Percentiles rank a stretch among this genome's conserved stretches.
phyloP scores from a whole-genome alignment of 257 asterid species.

The Solanum tarapatanum region DNA sequence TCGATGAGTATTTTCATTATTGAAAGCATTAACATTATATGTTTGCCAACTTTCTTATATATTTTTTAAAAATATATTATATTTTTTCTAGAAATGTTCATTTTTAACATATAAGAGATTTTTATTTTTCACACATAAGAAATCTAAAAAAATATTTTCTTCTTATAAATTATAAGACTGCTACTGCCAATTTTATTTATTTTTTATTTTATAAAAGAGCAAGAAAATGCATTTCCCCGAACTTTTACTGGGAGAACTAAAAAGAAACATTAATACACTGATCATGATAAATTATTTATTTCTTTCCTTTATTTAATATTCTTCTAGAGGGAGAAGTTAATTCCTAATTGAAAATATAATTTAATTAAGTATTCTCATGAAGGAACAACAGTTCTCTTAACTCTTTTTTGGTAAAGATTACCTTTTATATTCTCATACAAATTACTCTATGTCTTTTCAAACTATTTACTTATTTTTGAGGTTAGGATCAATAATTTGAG shows the following conservation, averaged over 20 bases:
- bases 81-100: too few relatives aligned
- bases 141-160: too few relatives aligned
- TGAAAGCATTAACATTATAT: not conserved
- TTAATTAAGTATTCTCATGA: not conserved
- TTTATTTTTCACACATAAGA: not conserved
- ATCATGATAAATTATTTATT: not conserved
- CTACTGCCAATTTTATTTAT: not conserved
- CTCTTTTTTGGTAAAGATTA: not conserved
- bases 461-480: not conserved
- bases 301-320: too few relatives aligned
- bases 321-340: not conserved
- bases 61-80: too few relatives aligned
- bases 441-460: not conserved
- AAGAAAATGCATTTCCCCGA: not conserved
- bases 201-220: too few relatives aligned
- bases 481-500: not conserved
- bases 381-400: not conserved
- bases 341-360: not conserved
- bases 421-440: too few relatives aligned
- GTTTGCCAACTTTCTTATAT: not conserved
- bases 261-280: too few relatives aligned
- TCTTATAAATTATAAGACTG: not conserved
- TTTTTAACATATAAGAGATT: too few relatives aligned
- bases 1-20: not conserved
- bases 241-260: not conserved